Base-by-base conservation (phyloP, 139 green algal genomes). In the Chlorella sp. region DNA sequence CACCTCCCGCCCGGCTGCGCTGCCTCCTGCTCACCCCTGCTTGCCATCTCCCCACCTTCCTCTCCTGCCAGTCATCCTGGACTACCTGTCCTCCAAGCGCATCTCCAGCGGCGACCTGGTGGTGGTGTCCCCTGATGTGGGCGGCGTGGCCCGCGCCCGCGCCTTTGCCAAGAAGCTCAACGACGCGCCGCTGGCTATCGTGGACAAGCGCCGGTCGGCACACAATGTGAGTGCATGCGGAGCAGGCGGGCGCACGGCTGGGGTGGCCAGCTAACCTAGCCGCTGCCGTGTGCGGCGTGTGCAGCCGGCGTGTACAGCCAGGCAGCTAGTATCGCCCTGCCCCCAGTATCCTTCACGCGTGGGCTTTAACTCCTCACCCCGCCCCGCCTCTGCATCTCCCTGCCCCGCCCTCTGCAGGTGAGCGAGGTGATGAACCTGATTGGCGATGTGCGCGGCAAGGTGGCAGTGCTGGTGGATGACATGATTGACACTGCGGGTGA, bases 391-490 rank as follows among this genome's bases (percentile, higher is more conserved):
- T 74, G 32, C 30, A 32, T 28, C 12, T 0, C 21, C 34, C 67
- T 28, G 17, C 32, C 6, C 67, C 34, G 21, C n/a, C 32, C 68
- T 32, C 20, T 30, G 36, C 68, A 94, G 51, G 51, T 60, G 51
- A 60, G 89, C 75, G 96, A 99, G 92, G 97, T 99, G 57, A 99
- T 99, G 98, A 99, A 99, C 92, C 86, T 99, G 18, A 99, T 99
- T 84, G 98, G 98, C 25, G 98, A 99, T 85, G 98, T 99, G 32
- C 86, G 92, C 25, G 98, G 96, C 88, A 99, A 99, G 94, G 96
- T 98, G 72, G 96, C 95, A 0, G 96, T 99, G 76, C 95, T 99
- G 87, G 96, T 99, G 80, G 97, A 99, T 87, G 97, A 99, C 94
- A 99, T 99, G 97, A 99, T 99, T 70, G 97, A 99, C 93, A 99